Evolutionary conservation across 192 early-diverging fungal species (phyloP).

Genomic region (Backusella macrospora): DNA sequence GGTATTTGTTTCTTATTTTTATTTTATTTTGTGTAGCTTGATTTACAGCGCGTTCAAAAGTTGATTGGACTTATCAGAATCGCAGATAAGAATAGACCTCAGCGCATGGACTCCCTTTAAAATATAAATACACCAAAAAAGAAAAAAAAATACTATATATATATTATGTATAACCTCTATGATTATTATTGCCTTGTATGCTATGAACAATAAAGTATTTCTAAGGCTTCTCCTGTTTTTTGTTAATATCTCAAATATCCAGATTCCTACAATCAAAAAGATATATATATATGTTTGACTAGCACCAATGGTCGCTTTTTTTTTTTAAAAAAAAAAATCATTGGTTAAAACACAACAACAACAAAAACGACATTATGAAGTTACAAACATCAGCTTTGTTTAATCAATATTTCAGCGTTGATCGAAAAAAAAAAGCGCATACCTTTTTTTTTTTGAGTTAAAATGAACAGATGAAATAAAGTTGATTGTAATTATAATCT

Average conservation of each 20-base stretch:
- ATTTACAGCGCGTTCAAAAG: constrained; percentile 24
- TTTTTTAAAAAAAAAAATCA: neutral
- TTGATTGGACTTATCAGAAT: constrained; percentile 17
- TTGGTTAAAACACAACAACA: too few relatives aligned
- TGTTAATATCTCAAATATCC: neutral
- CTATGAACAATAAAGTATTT: constrained; percentile 8
- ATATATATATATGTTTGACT: neutral
- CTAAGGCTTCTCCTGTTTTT: constrained; percentile 1
- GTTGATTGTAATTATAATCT: neutral
- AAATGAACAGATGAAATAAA: neutral
- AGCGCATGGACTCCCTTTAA: constrained; percentile 20
- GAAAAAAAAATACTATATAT: neutral
- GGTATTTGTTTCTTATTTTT: neutral
- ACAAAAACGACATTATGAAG: too few relatives aligned
- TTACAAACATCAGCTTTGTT: too few relatives aligned
- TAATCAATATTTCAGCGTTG: too few relatives aligned
- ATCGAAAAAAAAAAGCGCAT: too few relatives aligned
- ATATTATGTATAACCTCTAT: constrained; percentile 8
- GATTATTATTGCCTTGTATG: neutral
- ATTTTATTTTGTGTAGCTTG: constrained; percentile 23
- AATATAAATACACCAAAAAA: neutral
- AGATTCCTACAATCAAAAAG: neutral
- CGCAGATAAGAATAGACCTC: constrained; percentile 8
- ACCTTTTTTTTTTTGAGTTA: too few relatives aligned
- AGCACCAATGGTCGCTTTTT: neutral